Conservation (phyloP, 1,284 basidiomycete genomes). For the Fomitiporia mediterranea region DNA sequence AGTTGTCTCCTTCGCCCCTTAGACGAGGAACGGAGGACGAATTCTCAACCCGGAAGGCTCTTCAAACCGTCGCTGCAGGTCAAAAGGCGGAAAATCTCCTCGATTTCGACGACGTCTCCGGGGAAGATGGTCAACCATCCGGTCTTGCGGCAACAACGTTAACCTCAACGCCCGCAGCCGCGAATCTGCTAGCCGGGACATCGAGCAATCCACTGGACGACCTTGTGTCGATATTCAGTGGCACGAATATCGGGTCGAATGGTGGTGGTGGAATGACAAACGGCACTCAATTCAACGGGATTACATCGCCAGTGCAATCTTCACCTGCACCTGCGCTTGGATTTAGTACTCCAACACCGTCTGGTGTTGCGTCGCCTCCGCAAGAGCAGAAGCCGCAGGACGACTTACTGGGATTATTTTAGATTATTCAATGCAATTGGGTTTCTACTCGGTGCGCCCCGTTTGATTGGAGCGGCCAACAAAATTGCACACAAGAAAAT, state of each 20-base stretch:
- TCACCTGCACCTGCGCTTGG: constrained; percentile 24
- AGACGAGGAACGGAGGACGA: constrained; percentile 55
- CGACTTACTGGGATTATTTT: constrained; percentile 47
- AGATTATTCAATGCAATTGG: constrained; percentile 13
- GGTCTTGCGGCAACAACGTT: constrained; percentile 72
- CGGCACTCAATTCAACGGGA: constrained; percentile 26
- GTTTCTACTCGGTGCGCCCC: not conserved
- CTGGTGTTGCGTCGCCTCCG: constrained; percentile 17
- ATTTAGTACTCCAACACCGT: constrained; percentile 9
- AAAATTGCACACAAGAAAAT: too few relatives aligned
- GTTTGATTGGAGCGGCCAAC: not conserved
- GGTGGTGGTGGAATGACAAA: constrained; percentile 25
- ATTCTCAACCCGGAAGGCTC: constrained; percentile 72
- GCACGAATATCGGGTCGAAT: constrained; percentile 34
- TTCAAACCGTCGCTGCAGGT: constrained; percentile 85
- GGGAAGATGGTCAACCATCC: constrained; percentile 56
- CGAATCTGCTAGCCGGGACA: constrained; percentile 62
- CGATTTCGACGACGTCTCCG: constrained; percentile 80
- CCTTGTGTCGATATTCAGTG: constrained; percentile 83
- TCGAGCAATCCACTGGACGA: constrained; percentile 87
- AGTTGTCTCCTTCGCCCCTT: constrained; percentile 6
- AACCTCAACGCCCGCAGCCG: constrained; percentile 67
- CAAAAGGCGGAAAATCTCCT: constrained; percentile 94
- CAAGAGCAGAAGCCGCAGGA: constrained; percentile 37
- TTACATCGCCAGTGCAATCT: constrained; percentile 23